A percentile compares a stretch with the other conserved stretches of the same genome.
These are phyloP conservation scores for Plasmopara halstedii DNA, from an alignment of 352 stramenopile genomes.

Conservation along the genomic window DNA sequence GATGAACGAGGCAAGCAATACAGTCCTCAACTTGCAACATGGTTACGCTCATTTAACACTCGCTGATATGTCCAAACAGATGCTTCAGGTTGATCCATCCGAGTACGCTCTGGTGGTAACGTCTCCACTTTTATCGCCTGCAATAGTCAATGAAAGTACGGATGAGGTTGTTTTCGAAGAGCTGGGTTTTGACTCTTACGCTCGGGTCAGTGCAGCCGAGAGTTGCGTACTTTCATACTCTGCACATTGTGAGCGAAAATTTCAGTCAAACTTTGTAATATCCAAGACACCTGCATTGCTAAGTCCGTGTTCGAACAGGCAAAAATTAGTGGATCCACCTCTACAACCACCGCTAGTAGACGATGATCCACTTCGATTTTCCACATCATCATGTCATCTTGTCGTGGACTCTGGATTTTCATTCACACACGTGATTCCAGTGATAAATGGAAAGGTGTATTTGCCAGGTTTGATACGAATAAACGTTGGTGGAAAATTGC, in stretches of 20 bases:
- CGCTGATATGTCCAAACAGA: conserved; percentile 12
- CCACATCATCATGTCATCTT: conserved; percentile 47
- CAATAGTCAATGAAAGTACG: conserved; percentile 56
- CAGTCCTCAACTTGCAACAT: conserved; percentile 1
- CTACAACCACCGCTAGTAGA: neutral
- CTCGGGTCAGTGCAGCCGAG: conserved; percentile 41
- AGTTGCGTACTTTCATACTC: conserved; percentile 63
- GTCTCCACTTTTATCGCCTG: conserved; percentile 44
- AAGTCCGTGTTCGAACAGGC: conserved; percentile 12
- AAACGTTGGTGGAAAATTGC: conserved; percentile 92
- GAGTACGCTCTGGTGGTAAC: conserved; percentile 55
- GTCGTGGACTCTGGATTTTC: conserved; percentile 95
- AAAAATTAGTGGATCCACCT: conserved; percentile 3
- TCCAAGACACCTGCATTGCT: conserved; percentile 9
- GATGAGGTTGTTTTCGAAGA: conserved; percentile 81
- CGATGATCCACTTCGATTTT: conserved; percentile 27
- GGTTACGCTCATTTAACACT: conserved; percentile 6
- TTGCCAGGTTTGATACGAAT: conserved; percentile 56
- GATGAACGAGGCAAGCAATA: conserved; percentile 27
- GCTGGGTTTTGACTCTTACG: conserved; percentile 47
- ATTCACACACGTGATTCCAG: conserved; percentile 91
- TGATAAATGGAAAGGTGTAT: conserved; percentile 63
- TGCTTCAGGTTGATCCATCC: conserved; percentile 36
- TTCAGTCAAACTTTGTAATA: conserved; percentile 4
- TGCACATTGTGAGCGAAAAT: conserved; percentile 21